phyloP scores from a whole-genome alignment of 139 green algal species.

The Gonium pectorale region DNA sequence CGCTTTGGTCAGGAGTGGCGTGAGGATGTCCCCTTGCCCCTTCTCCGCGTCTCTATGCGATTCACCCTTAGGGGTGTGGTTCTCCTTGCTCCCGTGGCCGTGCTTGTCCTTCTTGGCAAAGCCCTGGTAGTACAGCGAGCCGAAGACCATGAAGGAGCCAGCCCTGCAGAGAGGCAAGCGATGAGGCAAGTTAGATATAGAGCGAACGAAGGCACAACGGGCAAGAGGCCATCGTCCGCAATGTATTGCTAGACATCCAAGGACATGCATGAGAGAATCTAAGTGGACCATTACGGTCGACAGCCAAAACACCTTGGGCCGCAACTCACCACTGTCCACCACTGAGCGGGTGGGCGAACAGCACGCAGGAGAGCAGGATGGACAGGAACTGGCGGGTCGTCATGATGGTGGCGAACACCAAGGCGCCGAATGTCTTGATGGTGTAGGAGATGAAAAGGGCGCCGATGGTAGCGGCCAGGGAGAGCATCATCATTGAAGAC shows the following conservation, averaged over 20 bases:
- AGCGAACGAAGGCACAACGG: no score
- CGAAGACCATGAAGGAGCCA: constrained; percentile 72
- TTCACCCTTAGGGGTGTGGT: neutral
- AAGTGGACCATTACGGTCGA: no score
- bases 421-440: constrained; percentile 90
- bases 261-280: no score
- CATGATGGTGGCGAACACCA: constrained; percentile 97
- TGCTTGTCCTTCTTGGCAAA: constrained; percentile 59
- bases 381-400: constrained; percentile 92
- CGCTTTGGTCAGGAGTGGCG: neutral
- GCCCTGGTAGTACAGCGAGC: constrained; percentile 75
- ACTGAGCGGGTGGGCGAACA: constrained; percentile 85
- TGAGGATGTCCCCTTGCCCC: neutral
- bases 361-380: constrained; percentile 87
- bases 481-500: constrained; percentile 75
- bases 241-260: no score
- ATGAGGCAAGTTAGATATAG: no score
- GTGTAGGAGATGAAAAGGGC: constrained; percentile 86
- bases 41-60: constrained; percentile 12
- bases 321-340: constrained; percentile 73
- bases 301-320: neutral
- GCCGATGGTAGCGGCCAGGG: constrained; percentile 65
- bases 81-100: neutral
- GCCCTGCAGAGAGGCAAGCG: constrained; percentile 50
- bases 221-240: no score